These are phyloP conservation scores for Striga asiatica DNA, from an alignment of 257 asterid species.

Conservation along the genomic window DNA sequence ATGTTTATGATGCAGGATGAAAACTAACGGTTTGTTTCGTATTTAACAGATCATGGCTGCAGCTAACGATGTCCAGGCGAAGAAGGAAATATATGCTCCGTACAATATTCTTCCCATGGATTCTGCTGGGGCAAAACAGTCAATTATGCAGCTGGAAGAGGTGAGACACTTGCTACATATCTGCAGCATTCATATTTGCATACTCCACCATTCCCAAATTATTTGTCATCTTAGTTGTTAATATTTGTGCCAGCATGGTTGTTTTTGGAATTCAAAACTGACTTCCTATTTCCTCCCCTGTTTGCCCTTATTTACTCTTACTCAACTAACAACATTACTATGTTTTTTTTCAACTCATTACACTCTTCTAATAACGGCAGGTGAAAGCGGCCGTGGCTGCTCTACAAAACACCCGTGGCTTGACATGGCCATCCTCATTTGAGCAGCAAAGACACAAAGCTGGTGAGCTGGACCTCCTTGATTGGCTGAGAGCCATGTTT, in stretches of 20 bases:
- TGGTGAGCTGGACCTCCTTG: constrained; percentile 88
- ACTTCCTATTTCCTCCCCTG: too few relatives aligned
- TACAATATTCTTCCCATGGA: constrained; percentile 93
- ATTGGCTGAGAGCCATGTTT: constrained; percentile 97
- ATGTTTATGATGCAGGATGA: too few relatives aligned
- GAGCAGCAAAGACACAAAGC: constrained; percentile 75
- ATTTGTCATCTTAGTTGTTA: too few relatives aligned
- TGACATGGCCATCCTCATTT: constrained; percentile 73
- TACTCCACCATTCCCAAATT: too few relatives aligned
- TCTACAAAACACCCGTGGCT: constrained; percentile 52
- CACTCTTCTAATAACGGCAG: constrained; percentile 23
- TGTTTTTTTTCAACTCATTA: too few relatives aligned
- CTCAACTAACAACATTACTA: too few relatives aligned
- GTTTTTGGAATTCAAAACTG: too few relatives aligned
- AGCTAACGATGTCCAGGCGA: constrained; percentile 93
- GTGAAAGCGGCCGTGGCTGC: constrained; percentile 90
- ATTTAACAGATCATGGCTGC: constrained; percentile 84
- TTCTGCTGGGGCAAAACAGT: constrained; percentile 86
- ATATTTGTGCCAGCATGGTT: too few relatives aligned
- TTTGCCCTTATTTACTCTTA: too few relatives aligned
- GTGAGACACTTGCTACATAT: constrained; percentile 28
- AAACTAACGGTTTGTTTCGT: neutral
- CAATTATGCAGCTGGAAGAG: constrained; percentile 99
- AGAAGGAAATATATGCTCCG: constrained; percentile 87
- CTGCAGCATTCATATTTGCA: constrained; percentile 1